Percentiles rank a stretch among this genome's conserved stretches.
These are phyloP conservation scores for Tylopilus subfusipes DNA, from an alignment of 768 basidiomycete genomes.

Conservation along the genomic window DNA sequence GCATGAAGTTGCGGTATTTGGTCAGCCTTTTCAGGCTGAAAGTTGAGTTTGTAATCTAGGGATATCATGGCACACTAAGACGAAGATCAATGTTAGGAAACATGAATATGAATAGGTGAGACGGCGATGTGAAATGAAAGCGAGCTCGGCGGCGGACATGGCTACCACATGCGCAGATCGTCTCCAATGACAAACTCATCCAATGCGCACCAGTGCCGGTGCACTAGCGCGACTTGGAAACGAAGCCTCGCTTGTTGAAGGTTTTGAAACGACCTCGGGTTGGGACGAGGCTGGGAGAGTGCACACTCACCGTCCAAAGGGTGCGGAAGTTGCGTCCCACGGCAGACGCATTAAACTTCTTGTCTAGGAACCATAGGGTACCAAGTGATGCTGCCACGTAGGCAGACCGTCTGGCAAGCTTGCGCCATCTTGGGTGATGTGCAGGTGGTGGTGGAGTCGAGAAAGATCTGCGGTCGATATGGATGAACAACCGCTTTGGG, in stretches of 20 bases:
- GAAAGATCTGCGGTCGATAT: constrained; percentile 1
- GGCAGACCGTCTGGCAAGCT: constrained; percentile 18
- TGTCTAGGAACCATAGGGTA: constrained; percentile 38
- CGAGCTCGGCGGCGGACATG: neutral
- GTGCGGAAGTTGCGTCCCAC: constrained; percentile 46
- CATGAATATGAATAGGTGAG: neutral
- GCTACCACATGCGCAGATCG: neutral
- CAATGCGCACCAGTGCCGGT: too few relatives aligned
- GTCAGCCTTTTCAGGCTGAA: constrained; percentile 66
- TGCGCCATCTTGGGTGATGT: constrained; percentile 7
- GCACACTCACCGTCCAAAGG: constrained; percentile 43
- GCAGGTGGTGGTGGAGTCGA: neutral
- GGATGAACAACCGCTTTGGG: neutral
- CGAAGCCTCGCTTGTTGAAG: neutral
- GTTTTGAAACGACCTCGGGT: neutral
- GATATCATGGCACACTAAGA: constrained; percentile 65
- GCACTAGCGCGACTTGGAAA: neutral
- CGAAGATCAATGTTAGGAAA: constrained; percentile 1
- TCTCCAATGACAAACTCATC: too few relatives aligned
- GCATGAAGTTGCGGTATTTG: constrained; percentile 79
- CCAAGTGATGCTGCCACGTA: constrained; percentile 29
- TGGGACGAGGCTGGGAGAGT: neutral
- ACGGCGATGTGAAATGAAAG: neutral
- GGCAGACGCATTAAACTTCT: constrained; percentile 47
- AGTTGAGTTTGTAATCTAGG: constrained; percentile 86